Evolutionary conservation across 1,284 basidiomycete species (phyloP).

Genomic region (Rhodotorula sp.): DNA sequence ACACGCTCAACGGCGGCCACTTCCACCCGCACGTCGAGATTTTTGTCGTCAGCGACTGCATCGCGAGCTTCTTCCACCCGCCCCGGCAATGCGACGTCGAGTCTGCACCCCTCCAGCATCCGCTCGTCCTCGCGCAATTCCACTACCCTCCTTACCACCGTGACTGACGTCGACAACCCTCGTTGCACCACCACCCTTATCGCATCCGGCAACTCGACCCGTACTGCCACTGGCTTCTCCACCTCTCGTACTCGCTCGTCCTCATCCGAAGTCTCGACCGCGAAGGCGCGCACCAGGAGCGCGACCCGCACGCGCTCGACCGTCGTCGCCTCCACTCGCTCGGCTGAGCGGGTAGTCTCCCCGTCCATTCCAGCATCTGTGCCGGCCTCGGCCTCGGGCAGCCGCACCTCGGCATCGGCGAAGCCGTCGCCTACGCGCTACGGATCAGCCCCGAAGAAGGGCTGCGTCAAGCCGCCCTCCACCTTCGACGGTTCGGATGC

Average conservation of each 20-base stretch:
- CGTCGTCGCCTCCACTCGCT: background rate
- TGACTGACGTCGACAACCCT: background rate
- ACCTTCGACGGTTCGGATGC: constrained; percentile 16
- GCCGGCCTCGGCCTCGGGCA: background rate
- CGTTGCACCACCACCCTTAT: background rate
- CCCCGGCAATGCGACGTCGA: background rate
- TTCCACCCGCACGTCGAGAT: too few species aligned
- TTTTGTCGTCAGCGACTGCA: background rate
- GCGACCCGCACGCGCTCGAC: background rate
- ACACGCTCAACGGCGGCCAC: background rate
- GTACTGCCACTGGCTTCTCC: background rate
- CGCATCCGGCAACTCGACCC: background rate
- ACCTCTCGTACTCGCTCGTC: background rate
- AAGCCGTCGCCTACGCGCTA: constrained; percentile 14
- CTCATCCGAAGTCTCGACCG: background rate
- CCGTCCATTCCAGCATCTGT: background rate
- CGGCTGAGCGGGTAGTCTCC: too few species aligned
- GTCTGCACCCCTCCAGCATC: background rate
- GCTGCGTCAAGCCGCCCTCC: constrained; percentile 4
- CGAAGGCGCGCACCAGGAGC: background rate
- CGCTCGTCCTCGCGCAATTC: too few species aligned
- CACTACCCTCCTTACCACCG: background rate
- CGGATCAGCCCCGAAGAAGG: background rate
- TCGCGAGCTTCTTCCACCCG: background rate
- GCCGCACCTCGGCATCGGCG: background rate